Base-by-base conservation (phyloP, 257 asterid genomes). In the Primulina huaijiensis region DNA sequence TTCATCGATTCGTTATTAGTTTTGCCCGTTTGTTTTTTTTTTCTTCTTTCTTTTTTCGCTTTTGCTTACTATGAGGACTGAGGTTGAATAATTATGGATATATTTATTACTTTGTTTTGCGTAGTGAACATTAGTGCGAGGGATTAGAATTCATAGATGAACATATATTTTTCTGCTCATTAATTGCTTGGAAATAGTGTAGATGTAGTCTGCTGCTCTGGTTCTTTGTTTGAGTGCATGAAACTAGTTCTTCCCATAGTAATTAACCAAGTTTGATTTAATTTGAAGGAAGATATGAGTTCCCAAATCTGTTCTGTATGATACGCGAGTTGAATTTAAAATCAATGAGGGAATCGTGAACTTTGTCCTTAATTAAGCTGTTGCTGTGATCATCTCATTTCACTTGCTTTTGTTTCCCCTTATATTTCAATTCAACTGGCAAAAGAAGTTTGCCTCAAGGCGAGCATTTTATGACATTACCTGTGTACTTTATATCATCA, bases 401-500 rank as follows among this genome's bases (percentile, higher is more conserved):
- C 55, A 46, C 7, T 12, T 46, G 55, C 19, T 46, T 46, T 12
- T 9, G 1, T 12, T 14, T 14, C n/a, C n/a, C 19, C 55, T 12
- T 14, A 46, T 43, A 4, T 12, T 14, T 46, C 34, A 62, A 17
- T 34, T 30, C 6, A 31, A 17, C 43, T 34, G 53, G 31, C n/a
- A 19, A 64, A 27, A 10, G 7, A 33, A 14, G 19, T 46, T 46
- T 46, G 19, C 19, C 19, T 46, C 55, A 43, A 69, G 61, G 35
- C 9, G 12, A 43, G 16, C 31, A 58, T 62, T 69, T 62, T 62
- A 38, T 69, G 67, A 40, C 69, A 46, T 72, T 67, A 19, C 5
- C 68, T 72, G 2, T 66, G 52, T 63, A 30, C n/a, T 60, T 58
- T 76, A 20, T 73, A 77, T 75, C 19, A 7, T 72, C 78, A 93